Evolutionary conservation across 192 early-diverging fungal genomes (phyloP).

Genomic region (Lobosporangium transversale): DNA sequence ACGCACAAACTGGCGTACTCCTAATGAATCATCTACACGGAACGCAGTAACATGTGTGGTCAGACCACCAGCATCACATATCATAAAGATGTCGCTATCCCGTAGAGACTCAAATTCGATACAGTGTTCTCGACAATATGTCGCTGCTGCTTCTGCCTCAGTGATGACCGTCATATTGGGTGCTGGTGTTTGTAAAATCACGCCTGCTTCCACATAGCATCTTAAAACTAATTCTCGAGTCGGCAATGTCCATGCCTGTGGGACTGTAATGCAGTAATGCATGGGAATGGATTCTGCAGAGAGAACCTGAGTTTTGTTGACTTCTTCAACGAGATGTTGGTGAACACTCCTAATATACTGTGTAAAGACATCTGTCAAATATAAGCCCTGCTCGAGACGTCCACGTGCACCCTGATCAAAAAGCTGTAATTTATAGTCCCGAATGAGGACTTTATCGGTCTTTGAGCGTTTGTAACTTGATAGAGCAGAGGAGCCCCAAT

Average conservation of each 20-base stretch:
- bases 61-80: constrained; percentile 53
- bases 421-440: constrained; percentile 27
- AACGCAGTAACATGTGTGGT: constrained; percentile 53
- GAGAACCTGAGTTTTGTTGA: constrained; percentile 34
- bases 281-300: constrained; percentile 12
- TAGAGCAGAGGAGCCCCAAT: constrained; percentile 32
- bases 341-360: constrained; percentile 21
- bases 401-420: constrained; percentile 26
- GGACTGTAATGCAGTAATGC: constrained; percentile 31
- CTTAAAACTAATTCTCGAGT: constrained; percentile 17
- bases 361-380: constrained; percentile 30
- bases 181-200: constrained; percentile 20
- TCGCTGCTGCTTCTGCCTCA: constrained; percentile 52
- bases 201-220: constrained; percentile 30
- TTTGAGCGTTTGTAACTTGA: constrained; percentile 24
- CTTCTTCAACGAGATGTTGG: constrained; percentile 21
- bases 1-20: constrained; percentile 32
- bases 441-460: constrained; percentile 10
- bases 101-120: constrained; percentile 30
- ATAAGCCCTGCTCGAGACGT: constrained; percentile 20
- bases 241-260: constrained; percentile 25
- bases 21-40: constrained; percentile 29
- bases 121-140: constrained; percentile 53
- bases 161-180: constrained; percentile 43
- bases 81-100: constrained; percentile 51